Conservation (phyloP, 2,329 filamentous ascomycete genomes). For the Tolypocladium tundrense region DNA sequence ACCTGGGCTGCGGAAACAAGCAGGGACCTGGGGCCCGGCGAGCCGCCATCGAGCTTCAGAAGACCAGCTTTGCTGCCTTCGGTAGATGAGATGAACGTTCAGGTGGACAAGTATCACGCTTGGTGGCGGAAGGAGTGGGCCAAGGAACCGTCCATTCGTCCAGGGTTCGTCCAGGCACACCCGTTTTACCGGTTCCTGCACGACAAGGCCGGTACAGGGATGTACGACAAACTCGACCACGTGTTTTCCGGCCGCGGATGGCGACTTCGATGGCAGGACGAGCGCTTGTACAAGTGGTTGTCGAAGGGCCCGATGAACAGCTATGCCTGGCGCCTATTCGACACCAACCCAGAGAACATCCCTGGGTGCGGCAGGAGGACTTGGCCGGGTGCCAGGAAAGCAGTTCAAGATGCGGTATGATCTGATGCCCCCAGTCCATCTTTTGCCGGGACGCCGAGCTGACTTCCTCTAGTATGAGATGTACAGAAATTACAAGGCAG, state of each 20-base stretch:
- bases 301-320: constrained; percentile 14
- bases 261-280: constrained; percentile 14
- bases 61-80: constrained; percentile 10
- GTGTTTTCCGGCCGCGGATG: constrained; percentile 10
- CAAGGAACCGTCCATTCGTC: constrained; percentile 10
- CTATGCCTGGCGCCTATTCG: constrained; percentile 15
- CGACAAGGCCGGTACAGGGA: constrained; percentile 13
- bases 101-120: constrained; percentile 14
- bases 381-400: constrained; percentile 12
- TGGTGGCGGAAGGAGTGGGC: constrained; percentile 15
- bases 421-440: too few species aligned
- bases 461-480: background rate
- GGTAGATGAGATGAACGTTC: constrained; percentile 12
- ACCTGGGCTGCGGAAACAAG: constrained; percentile 18
- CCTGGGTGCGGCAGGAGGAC: constrained; percentile 14
- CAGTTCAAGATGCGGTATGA: constrained; percentile 11
- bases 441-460: background rate
- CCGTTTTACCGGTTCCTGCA: constrained; percentile 15
- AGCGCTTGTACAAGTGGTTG: constrained; percentile 13
- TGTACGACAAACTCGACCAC: constrained; percentile 15
- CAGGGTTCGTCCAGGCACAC: constrained; percentile 11
- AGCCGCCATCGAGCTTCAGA: constrained; percentile 6
- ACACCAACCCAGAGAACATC: constrained; percentile 13
- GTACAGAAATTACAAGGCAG: background rate
- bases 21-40: background rate